Conservation (phyloP, 2,329 filamentous ascomycete genomes). For the Parascedosporium putredinis region DNA sequence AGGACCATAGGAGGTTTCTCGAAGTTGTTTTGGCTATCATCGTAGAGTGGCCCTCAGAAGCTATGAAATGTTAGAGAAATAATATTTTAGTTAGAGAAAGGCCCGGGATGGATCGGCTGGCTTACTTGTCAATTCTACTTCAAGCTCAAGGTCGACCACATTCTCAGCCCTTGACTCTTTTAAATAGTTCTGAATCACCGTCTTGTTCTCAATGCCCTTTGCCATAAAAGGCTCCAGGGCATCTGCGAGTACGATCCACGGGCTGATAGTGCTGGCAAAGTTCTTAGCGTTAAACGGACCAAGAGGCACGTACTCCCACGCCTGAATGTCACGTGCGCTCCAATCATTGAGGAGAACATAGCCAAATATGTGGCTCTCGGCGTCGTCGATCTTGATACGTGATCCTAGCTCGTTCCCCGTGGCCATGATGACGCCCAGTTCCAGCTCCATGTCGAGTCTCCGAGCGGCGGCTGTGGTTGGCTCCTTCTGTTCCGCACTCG, state of each 20-base stretch:
- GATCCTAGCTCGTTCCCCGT: slow-evolving; percentile 49
- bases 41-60: slow-evolving; percentile 7
- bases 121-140: slow-evolving; percentile 12
- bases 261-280: slow-evolving; percentile 43
- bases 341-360: slow-evolving; percentile 51
- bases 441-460: slow-evolving; percentile 57
- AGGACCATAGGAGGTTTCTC: slow-evolving; percentile 54
- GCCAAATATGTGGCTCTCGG: slow-evolving; percentile 58
- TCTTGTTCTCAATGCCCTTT: slow-evolving; percentile 11
- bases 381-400: slow-evolving; percentile 49
- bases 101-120: too few relatives aligned
- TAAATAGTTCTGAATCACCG: slow-evolving; percentile 13
- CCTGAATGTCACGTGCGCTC: slow-evolving; percentile 46
- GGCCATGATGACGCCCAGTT: slow-evolving; percentile 59
- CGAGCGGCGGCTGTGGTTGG: slow-evolving; percentile 3
- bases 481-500: slow-evolving; percentile 27
- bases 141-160: slow-evolving; percentile 11
- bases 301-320: slow-evolving; percentile 43
- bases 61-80: slow-evolving; percentile 1
- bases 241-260: slow-evolving; percentile 47
- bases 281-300: slow-evolving; percentile 49
- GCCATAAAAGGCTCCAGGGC: slow-evolving; percentile 27
- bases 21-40: slow-evolving; percentile 11
- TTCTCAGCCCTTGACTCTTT: slow-evolving; percentile 8
- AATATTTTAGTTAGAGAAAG: too few relatives aligned